phyloP scores from a whole-genome alignment of 2,329 filamentous ascomycete species.

The Hypoxylon sp. region DNA sequence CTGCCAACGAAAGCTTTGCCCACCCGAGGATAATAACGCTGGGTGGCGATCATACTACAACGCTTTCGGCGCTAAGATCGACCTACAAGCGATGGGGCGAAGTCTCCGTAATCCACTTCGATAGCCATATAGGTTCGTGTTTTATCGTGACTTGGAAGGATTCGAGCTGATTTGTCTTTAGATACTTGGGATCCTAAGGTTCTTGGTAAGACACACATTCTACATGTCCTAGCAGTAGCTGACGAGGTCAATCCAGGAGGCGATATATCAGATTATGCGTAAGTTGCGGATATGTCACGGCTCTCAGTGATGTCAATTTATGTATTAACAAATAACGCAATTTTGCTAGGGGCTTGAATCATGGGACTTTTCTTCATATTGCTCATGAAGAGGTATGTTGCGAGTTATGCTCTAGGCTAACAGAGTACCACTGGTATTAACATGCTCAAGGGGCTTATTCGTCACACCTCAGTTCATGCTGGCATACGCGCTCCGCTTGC shows the following conservation, averaged over 20 bases:
- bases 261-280: slow-evolving; percentile 72
- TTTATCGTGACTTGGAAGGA: slow-evolving; percentile 8
- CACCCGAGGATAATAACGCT: slow-evolving; percentile 71
- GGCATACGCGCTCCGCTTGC: slow-evolving; percentile 70
- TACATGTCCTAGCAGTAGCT: background rate
- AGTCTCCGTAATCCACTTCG: slow-evolving; percentile 76
- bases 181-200: slow-evolving; percentile 81
- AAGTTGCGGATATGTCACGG: slow-evolving; percentile 48
- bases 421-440: background rate
- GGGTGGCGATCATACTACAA: slow-evolving; percentile 76
- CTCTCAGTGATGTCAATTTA: background rate
- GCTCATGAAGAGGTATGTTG: slow-evolving; percentile 68
- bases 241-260: slow-evolving; percentile 58
- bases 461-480: slow-evolving; percentile 72
- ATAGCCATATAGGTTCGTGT: slow-evolving; percentile 70
- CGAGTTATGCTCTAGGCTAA: background rate
- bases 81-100: slow-evolving; percentile 70
- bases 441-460: slow-evolving; percentile 63
- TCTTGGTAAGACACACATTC: slow-evolving; percentile 57
- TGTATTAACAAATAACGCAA: background rate
- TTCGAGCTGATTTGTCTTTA: slow-evolving; percentile 46
- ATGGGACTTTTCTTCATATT: slow-evolving; percentile 74
- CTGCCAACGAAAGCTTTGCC: slow-evolving; percentile 60
- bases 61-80: slow-evolving; percentile 73
- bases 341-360: slow-evolving; percentile 64